Conservation (phyloP, 2,329 filamentous ascomycete genomes). For the Lecanoromycetidae sp. region DNA sequence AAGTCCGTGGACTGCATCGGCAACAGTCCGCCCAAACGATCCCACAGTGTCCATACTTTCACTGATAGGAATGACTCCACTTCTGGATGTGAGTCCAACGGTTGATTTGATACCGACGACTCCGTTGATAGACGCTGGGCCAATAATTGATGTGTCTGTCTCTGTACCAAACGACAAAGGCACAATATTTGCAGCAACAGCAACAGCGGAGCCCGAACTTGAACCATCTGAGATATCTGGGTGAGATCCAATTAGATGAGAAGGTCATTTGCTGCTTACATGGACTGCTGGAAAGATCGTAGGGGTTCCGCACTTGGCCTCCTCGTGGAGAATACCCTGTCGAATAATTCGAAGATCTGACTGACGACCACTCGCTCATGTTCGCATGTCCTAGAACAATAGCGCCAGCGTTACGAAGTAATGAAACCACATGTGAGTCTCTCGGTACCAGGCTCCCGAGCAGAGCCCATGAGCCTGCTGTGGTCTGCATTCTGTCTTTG, state of each 20-base stretch:
- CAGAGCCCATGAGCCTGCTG: constrained; percentile 57
- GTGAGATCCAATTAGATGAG: background rate
- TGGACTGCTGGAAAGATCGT: constrained; percentile 56
- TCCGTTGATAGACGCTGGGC: constrained; percentile 55
- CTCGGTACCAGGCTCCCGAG: constrained; percentile 52
- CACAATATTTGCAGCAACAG: constrained; percentile 51
- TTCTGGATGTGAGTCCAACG: constrained; percentile 58
- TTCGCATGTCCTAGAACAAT: constrained; percentile 59
- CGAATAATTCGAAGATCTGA: constrained; percentile 54
- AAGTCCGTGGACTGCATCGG: constrained; percentile 53
- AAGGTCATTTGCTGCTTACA: constrained; percentile 9
- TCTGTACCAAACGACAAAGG: constrained; percentile 59
- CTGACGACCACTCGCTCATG: constrained; percentile 62
- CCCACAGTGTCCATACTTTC: constrained; percentile 59
- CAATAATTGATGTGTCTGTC: constrained; percentile 54
- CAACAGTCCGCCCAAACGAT: constrained; percentile 52
- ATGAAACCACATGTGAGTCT: constrained; percentile 51
- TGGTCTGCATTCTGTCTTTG: constrained; percentile 60
- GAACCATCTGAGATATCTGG: constrained; percentile 40
- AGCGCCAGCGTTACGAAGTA: constrained; percentile 52
- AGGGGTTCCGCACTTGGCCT: constrained; percentile 52
- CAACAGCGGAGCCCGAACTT: constrained; percentile 54
- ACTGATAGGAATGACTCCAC: constrained; percentile 52
- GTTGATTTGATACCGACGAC: constrained; percentile 61
- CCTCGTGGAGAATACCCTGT: constrained; percentile 55